Percentiles rank a stretch among this genome's conserved stretches.
phyloP scores from a whole-genome alignment of 768 basidiomycete species.

The Mycena galopus region DNA sequence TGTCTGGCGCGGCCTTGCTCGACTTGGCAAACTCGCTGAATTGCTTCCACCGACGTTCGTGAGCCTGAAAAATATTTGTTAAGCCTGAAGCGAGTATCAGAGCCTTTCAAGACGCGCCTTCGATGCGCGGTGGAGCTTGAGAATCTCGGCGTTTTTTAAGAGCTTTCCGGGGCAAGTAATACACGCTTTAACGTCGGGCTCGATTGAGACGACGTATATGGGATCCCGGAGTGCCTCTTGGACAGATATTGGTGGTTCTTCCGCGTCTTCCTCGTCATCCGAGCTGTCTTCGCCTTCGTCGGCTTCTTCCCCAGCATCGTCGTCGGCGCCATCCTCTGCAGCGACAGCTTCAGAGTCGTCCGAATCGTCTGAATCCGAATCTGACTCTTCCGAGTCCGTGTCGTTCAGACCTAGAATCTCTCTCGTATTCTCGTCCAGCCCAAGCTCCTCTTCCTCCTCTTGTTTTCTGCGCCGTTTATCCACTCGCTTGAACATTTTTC shows the following conservation, averaged over 20 bases:
- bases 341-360: slow-evolving; percentile 51
- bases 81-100: slow-evolving; percentile 18
- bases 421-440: slow-evolving; percentile 73
- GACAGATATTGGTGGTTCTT: slow-evolving; percentile 64
- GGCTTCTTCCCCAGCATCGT: slow-evolving; percentile 33
- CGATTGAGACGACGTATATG: slow-evolving; percentile 68
- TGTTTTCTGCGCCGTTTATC: slow-evolving; percentile 73
- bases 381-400: slow-evolving; percentile 82
- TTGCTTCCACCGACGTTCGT: slow-evolving; percentile 61
- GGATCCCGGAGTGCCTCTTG: slow-evolving; percentile 73
- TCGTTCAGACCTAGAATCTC: slow-evolving; percentile 77
- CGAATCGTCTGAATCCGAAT: slow-evolving; percentile 61
- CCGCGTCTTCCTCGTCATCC: slow-evolving; percentile 28
- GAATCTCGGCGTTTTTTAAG: slow-evolving; percentile 72
- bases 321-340: slow-evolving; percentile 34
- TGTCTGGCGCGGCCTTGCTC: slow-evolving; percentile 53
- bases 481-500: slow-evolving; percentile 82
- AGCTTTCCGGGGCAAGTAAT: slow-evolving; percentile 79
- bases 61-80: slow-evolving; percentile 59
- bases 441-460: slow-evolving; percentile 75
- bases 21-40: slow-evolving; percentile 62
- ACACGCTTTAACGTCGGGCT: slow-evolving; percentile 71
- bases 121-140: slow-evolving; percentile 69
- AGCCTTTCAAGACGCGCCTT: slow-evolving; percentile 64
- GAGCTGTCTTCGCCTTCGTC: slow-evolving; percentile 37